Percentiles rank a stretch among this genome's conserved stretches.
Conservation (phyloP, 2,329 filamentous ascomycete species). For the Teratosphaeria gauchensis region DNA sequence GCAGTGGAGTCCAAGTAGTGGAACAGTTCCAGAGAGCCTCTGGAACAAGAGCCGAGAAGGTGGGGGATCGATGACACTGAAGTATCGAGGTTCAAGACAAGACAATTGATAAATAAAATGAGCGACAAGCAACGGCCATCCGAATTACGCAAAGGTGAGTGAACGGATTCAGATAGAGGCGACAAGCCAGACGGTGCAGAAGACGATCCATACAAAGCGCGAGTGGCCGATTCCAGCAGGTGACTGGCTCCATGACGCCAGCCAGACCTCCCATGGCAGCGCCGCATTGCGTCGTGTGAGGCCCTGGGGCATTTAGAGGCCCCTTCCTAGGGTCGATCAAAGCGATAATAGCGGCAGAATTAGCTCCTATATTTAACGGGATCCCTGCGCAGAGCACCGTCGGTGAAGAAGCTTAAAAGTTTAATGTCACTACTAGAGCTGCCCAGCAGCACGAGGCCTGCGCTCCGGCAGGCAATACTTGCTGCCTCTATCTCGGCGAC, state of each 20-base stretch:
- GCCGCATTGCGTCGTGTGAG: constrained; percentile 24
- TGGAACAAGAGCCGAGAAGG: constrained; percentile 1
- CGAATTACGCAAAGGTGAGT: constrained; percentile 8
- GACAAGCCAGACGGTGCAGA: constrained; percentile 9
- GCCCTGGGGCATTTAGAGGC: constrained; percentile 10
- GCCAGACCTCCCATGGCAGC: constrained; percentile 20
- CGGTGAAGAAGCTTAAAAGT: constrained; percentile 12
- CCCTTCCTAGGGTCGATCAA: constrained; percentile 10
- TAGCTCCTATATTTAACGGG: constrained; percentile 13
- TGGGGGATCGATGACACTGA: constrained; percentile 7
- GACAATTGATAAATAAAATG: constrained; percentile 7
- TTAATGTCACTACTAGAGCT: constrained; percentile 8
- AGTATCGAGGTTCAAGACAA: constrained; percentile 7
- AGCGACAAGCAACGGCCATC: constrained; percentile 9
- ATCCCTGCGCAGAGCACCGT: constrained; percentile 7
- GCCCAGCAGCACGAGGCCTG: background rate
- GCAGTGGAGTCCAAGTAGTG: constrained; percentile 1
- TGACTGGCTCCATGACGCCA: constrained; percentile 23
- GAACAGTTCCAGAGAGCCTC: constrained; percentile 1
- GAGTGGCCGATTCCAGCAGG: constrained; percentile 12
- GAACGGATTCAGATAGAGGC: constrained; percentile 4
- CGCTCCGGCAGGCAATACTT: background rate
- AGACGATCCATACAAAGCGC: constrained; percentile 9
- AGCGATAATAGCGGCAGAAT: constrained; percentile 13
- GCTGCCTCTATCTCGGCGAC: background rate